These are phyloP conservation scores for Cyberlindnera euphorbiiphila DNA, from an alignment of 805 yeast genomes.

Conservation along the genomic window DNA sequence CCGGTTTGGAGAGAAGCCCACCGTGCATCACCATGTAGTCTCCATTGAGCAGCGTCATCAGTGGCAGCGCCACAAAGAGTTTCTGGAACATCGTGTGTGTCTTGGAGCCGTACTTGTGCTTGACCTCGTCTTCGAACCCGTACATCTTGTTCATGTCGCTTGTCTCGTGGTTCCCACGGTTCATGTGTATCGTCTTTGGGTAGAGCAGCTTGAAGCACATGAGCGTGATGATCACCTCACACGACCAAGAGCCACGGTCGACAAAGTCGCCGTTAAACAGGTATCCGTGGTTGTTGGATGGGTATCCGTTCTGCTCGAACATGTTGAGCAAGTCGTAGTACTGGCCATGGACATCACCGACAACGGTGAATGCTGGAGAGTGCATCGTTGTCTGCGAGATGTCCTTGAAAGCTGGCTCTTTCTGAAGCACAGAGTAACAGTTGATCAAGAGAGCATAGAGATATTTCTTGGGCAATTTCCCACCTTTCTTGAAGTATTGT, in stretches of 20 bases:
- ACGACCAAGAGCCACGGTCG: constrained; percentile 97
- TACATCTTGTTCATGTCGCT: constrained; percentile 95
- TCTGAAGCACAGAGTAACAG: constrained; percentile 57
- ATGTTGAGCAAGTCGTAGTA: constrained; percentile 84
- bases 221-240: constrained; percentile 84
- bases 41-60: constrained; percentile 74
- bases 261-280: constrained; percentile 97
- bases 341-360: constrained; percentile 98
- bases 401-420: constrained; percentile 77
- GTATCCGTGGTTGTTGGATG: constrained; percentile 60
- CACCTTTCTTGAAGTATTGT: constrained; percentile 67
- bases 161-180: constrained; percentile 97
- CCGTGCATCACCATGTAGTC: constrained; percentile 93
- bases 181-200: constrained; percentile 68
- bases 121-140: constrained; percentile 96
- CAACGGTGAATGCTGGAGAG: constrained; percentile 56
- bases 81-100: constrained; percentile 80
- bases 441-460: constrained; percentile 77
- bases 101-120: constrained; percentile 78
- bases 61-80: constrained; percentile 80
- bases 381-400: constrained; percentile 34
- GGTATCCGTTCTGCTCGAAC: constrained; percentile 71
- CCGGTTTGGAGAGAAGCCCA: constrained; percentile 81
- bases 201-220: constrained; percentile 72
- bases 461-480: constrained; percentile 72